phyloP scores from a whole-genome alignment of 129 eudicot species.

The Logfia minima region DNA sequence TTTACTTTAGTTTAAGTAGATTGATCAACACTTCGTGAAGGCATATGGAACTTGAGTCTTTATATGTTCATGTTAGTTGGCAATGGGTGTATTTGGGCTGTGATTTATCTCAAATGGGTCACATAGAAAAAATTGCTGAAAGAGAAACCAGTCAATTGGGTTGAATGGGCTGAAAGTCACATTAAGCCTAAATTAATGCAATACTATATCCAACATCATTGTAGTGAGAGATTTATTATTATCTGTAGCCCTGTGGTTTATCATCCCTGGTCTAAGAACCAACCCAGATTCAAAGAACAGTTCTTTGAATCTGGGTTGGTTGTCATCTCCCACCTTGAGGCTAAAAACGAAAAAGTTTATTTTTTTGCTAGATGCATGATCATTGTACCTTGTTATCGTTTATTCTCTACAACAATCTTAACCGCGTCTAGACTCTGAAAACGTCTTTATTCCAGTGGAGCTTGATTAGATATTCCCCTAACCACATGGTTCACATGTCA shows the following conservation, averaged over 20 bases:
- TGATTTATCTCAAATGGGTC: neutral
- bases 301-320: neutral
- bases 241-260: neutral
- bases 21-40: neutral
- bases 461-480: slow-evolving; percentile 20
- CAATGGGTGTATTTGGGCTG: neutral
- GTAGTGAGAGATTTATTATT: neutral
- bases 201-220: neutral
- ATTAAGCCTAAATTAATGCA: no score
- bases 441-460: neutral
- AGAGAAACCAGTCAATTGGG: neutral
- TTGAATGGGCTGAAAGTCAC: neutral
- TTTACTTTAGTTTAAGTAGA: neutral
- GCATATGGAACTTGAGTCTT: slow-evolving; percentile 13
- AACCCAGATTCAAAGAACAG: neutral
- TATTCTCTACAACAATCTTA: neutral
- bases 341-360: neutral
- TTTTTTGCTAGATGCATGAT: neutral
- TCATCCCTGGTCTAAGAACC: neutral
- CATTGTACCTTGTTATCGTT: neutral
- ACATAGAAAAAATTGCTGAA: neutral
- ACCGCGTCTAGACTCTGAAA: neutral
- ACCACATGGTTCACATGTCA: slow-evolving; percentile 14
- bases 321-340: neutral
- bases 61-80: neutral